phyloP scores from a whole-genome alignment of 169 alveolate species.

The Miamiensis avidus region DNA sequence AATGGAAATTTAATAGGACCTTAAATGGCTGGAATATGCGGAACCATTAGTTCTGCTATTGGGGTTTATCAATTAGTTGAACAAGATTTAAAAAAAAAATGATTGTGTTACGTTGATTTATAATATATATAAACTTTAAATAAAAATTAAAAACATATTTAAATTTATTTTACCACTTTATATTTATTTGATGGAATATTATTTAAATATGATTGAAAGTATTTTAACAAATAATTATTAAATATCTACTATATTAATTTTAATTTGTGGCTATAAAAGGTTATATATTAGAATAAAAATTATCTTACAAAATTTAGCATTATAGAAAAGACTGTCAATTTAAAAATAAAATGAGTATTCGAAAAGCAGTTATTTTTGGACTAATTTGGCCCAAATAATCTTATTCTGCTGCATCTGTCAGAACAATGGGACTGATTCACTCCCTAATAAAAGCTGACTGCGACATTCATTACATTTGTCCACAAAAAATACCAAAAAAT shows the following conservation, averaged over 20 bases:
- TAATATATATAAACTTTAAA: too few species aligned
- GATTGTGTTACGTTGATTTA: too few species aligned
- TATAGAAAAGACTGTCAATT: too few species aligned
- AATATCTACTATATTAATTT: too few species aligned
- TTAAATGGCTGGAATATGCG: not conserved
- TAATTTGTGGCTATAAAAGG: not conserved
- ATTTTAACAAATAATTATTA: too few species aligned
- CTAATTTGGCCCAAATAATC: conserved; percentile 37
- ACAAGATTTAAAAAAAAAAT: not conserved
- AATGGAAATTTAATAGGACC: not conserved
- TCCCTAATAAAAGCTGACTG: not conserved
- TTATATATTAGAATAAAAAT: too few species aligned
- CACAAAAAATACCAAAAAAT: conserved; percentile 9
- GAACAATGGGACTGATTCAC: conserved; percentile 26
- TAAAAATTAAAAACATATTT: too few species aligned
- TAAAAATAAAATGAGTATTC: not conserved
- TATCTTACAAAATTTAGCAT: too few species aligned
- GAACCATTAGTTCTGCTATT: not conserved
- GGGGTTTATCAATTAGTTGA: not conserved
- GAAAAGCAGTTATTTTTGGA: conserved; percentile 2
- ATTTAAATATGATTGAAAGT: not conserved
- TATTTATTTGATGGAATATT: too few species aligned
- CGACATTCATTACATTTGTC: conserved; percentile 1
- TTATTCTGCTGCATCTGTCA: conserved; percentile 33
- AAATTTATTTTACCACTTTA: not conserved